phyloP scores from a whole-genome alignment of 148 eudicot species.

The Camellia japonica region DNA sequence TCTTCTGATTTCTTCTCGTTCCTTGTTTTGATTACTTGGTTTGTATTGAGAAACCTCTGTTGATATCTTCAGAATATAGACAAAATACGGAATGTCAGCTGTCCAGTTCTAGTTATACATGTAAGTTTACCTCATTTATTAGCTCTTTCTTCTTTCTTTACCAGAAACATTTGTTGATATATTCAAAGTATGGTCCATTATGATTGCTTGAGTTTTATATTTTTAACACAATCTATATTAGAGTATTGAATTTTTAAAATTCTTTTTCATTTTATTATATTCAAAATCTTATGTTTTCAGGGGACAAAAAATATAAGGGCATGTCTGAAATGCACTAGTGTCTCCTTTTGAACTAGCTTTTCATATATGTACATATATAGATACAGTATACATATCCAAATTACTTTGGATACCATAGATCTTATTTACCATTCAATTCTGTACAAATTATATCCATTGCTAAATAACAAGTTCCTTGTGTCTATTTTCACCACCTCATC shows the following conservation, averaged over 20 bases:
- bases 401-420: neutral
- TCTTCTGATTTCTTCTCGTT: neutral
- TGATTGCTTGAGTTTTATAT: neutral
- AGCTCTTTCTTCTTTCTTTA: neutral
- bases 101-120: slow-evolving; percentile 94
- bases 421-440: too few relatives aligned
- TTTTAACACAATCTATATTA: neutral
- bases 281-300: neutral
- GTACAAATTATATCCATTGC: neutral
- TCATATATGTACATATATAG: too few relatives aligned
- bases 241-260: neutral
- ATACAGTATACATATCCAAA: neutral
- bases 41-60: slow-evolving; percentile 7
- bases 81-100: slow-evolving; percentile 75
- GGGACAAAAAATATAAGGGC: neutral
- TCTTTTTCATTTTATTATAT: neutral
- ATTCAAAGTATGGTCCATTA: neutral
- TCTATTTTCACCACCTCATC: neutral
- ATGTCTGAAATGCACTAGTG: neutral
- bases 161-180: neutral
- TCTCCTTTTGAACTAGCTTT: neutral
- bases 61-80: slow-evolving; percentile 76
- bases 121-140: slow-evolving; percentile 45
- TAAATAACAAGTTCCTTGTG: neutral
- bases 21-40: neutral